These are phyloP conservation scores for Phytopythium cucurbitacearum DNA, from an alignment of 352 stramenopile species.

Conservation along the genomic window DNA sequence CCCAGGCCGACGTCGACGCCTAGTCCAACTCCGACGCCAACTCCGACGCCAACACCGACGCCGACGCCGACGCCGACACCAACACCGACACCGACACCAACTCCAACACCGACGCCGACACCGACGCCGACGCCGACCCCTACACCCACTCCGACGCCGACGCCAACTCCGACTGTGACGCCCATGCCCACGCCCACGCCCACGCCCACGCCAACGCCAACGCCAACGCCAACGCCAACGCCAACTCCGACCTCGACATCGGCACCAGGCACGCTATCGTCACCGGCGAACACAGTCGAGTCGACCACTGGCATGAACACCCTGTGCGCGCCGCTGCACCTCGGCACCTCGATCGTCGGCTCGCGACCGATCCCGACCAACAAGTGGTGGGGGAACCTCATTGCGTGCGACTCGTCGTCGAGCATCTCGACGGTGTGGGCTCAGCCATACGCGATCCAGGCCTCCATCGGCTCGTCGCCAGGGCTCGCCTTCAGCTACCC, in stretches of 20 bases:
- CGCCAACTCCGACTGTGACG: neutral
- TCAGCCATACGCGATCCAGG: conserved; percentile 56
- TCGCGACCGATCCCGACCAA: conserved; percentile 56
- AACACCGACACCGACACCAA: too few relatives aligned
- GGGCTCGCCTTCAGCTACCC: conserved; percentile 56
- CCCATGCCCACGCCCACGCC: neutral
- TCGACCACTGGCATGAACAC: too few relatives aligned
- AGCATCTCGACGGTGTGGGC: conserved; percentile 48
- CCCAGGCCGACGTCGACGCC: too few relatives aligned
- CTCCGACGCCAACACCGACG: too few relatives aligned
- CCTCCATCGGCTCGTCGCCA: conserved; percentile 28
- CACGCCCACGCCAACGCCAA: neutral
- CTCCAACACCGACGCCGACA: too few relatives aligned
- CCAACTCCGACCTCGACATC: neutral
- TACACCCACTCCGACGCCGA: too few relatives aligned
- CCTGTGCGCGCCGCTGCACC: conserved; percentile 29
- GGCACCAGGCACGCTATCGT: too few relatives aligned
- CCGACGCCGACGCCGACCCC: too few relatives aligned
- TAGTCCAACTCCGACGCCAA: too few relatives aligned
- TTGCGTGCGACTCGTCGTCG: conserved; percentile 22
- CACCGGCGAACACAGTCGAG: too few relatives aligned
- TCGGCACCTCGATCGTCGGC: conserved; percentile 32
- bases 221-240: neutral
- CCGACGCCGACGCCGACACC: too few relatives aligned
- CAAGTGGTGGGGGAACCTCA: conserved; percentile 78